Percentiles rank a stretch among this genome's conserved stretches.
Evolutionary conservation across 1,284 basidiomycete genomes (phyloP).

Genomic region (Amanita bisporigera): DNA sequence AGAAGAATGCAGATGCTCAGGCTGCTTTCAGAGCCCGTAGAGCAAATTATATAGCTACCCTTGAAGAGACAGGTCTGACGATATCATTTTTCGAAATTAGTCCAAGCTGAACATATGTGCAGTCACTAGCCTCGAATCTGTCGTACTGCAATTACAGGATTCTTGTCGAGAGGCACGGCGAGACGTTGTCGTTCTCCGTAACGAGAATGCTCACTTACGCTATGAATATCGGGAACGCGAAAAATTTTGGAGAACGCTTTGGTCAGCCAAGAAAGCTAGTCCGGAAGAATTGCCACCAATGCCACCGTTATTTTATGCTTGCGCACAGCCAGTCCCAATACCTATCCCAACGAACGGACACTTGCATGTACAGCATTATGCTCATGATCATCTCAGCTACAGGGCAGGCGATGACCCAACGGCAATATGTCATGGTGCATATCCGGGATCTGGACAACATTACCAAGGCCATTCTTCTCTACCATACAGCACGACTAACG

Average conservation of each 20-base stretch:
- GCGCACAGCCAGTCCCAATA: slow-evolving; percentile 23
- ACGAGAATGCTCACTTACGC: slow-evolving; percentile 66
- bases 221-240: slow-evolving; percentile 72
- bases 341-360: slow-evolving; percentile 24
- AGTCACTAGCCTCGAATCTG: slow-evolving; percentile 81
- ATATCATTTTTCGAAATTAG: slow-evolving; percentile 50
- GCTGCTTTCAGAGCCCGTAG: slow-evolving; percentile 73
- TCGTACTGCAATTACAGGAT: slow-evolving; percentile 81
- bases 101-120: slow-evolving; percentile 22
- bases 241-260: slow-evolving; percentile 69
- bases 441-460: slow-evolving; percentile 44
- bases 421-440: slow-evolving; percentile 50
- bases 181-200: slow-evolving; percentile 61
- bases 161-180: slow-evolving; percentile 70
- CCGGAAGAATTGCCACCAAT: slow-evolving; percentile 63
- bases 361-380: slow-evolving; percentile 46
- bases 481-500: slow-evolving; percentile 51
- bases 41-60: slow-evolving; percentile 85
- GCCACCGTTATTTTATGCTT: slow-evolving; percentile 49
- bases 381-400: slow-evolving; percentile 48
- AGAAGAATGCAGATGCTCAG: slow-evolving; percentile 84
- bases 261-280: slow-evolving; percentile 60
- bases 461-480: slow-evolving; percentile 55
- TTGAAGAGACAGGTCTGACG: slow-evolving; percentile 85
- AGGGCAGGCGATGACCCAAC: slow-evolving; percentile 53